Base-by-base conservation (phyloP, 768 basidiomycete species). In the Suillus occidentalis region DNA sequence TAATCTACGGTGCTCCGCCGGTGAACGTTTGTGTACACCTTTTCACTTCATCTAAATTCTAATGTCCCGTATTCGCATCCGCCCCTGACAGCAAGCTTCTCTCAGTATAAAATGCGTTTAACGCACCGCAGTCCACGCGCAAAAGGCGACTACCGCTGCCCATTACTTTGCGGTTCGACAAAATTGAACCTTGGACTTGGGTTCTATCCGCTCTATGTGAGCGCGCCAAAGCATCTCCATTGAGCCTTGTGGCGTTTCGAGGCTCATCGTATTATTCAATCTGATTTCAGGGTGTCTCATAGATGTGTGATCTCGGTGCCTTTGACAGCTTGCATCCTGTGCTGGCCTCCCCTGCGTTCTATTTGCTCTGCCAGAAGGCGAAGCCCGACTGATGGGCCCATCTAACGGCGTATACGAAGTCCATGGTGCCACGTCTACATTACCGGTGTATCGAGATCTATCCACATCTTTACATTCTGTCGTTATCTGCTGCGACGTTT, bases 101-200 rank as follows among this genome's bases (percentile, higher is more conserved):
- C 20, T n/a, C 20, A 31, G 28, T 34, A 34, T 34, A 18, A 55
- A 31, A 55, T 36, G 53, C 53, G 12, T 55, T 55, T 34, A 55
- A 55, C 53, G 34, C 53, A 55, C 53, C 53, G 36, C 53, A 55
- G 53, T 55, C 53, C 53, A 55, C 53, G 53, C 53, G 20, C 53
- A 36, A 13, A 34, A 55, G 31, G 34, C 20, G 53, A n/a, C 12
- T 55, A 13, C 9, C 34, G n/a, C 20, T 5, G 18, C 31, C 18
- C 28, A 20, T 53, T 18, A 20, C 31, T 36, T 55, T 34, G 20
- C 20, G 12, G 53, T 55, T n/a, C 20, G 34, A 20, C 13, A 3
- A 55, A 34, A 36, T 55, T 55, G 53, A 55, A 55, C 53, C 53
- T 55, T 55, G 53, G 20, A 36, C 20, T 7, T 36, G 34, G n/a